Evolutionary conservation across 805 yeast species (phyloP).

Genomic region (Cyberlindnera xylosilytica): DNA sequence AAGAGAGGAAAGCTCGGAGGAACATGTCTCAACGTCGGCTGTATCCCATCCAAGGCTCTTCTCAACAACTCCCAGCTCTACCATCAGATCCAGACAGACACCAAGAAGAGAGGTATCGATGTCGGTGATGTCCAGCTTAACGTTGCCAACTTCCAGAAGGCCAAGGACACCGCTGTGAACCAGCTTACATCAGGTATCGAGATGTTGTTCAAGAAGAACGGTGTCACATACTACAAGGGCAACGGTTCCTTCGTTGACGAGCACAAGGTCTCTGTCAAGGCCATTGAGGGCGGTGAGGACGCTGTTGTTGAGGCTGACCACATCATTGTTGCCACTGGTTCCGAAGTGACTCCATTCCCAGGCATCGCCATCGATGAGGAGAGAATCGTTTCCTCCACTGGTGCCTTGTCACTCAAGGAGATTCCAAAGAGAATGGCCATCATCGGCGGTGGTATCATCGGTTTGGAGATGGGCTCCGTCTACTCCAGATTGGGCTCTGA

Average conservation of each 20-base stretch:
- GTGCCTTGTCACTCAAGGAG: constrained; percentile 79
- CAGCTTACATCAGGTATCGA: constrained; percentile 94
- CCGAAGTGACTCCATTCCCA: constrained; percentile 98
- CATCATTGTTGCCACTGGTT: constrained; percentile 95
- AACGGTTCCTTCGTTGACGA: constrained; percentile 84
- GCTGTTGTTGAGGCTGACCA: constrained; percentile 76
- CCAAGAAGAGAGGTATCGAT: constrained; percentile 87
- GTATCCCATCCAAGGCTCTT: constrained; percentile 96
- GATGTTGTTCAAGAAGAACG: constrained; percentile 91
- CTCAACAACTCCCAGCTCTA: constrained; percentile 91
- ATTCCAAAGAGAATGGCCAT: constrained; percentile 88
- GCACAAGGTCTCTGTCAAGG: constrained; percentile 72
- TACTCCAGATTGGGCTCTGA: constrained; percentile 93
- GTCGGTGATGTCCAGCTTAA: constrained; percentile 74
- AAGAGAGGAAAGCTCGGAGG: constrained; percentile 97
- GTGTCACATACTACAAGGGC: constrained; percentile 93
- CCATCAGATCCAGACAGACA: constrained; percentile 85
- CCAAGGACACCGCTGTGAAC: constrained; percentile 86
- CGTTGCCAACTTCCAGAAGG: constrained; percentile 77
- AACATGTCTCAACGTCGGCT: constrained; percentile 97
- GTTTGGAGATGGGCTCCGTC: constrained; percentile 98
- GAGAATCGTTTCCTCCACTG: constrained; percentile 95
- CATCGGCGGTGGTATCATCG: constrained; percentile 99
- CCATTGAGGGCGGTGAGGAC: constrained; percentile 81
- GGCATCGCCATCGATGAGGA: constrained; percentile 96